Evolutionary conservation across 2,329 filamentous ascomycete genomes (phyloP), one percentile per base, ranked within the genome.

Genomic region (Xylariaceae sp.): DNA sequence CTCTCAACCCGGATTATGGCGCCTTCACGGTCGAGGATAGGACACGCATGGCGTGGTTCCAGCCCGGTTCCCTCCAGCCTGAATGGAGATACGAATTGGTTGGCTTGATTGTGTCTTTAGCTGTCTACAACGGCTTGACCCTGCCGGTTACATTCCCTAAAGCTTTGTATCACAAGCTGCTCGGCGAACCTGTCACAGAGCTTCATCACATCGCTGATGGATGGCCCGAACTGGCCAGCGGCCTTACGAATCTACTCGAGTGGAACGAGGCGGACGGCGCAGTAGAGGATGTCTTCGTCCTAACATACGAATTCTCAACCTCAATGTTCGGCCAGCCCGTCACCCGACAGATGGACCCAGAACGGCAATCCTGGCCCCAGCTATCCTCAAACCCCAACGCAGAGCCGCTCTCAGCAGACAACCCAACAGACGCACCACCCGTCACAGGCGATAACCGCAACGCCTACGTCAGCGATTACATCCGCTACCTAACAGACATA

Each of bases 61-160:
- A 87, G 44, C 89, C 93, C 0, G 84, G 86, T 6, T 90, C 90
- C 5, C 72, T 90, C 7, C 91, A 95, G 55, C 89, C 90, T 2
- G 75, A 89, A 6, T 94, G 93, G 82, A 94, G 94, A 65, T 97
- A 89, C 63, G 90, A 97, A 69, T 80, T 97, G 17, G 77, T 97
- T 31, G 94, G 94, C 1, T 71, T 97, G 11, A 73, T 97, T n/a
- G 79, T 97, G 57, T 95, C 89, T 1, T 77, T 99, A 16, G 94
- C 94, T 5, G 75, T 97, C 5, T 97, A 94, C 72, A 99, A 99
- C 60, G 93, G 93, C 1, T 77, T 97, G 19, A 96, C 92, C 0
- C 76, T 99, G 1, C 94, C 94, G 0, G 80, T 97, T 40, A 96
- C 88, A 1, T 94, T 99, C 55, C 94, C 94, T 1, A 80, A 83